phyloP scores from a whole-genome alignment of 2,329 filamentous ascomycete species.

The Nigrospora sphaerica region DNA sequence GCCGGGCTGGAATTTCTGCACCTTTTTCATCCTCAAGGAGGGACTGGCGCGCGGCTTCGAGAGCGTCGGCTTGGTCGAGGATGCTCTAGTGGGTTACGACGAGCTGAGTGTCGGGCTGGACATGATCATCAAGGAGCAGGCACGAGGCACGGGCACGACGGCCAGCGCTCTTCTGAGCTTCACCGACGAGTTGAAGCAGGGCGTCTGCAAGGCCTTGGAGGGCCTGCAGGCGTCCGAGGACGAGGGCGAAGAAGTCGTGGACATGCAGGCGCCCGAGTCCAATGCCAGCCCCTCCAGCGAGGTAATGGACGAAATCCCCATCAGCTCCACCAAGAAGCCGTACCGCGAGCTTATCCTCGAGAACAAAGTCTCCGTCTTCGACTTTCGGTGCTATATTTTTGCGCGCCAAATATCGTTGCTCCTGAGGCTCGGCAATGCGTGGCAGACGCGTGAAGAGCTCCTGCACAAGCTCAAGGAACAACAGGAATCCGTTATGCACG shows the following conservation, averaged over 20 bases:
- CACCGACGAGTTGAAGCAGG: conserved; percentile 65
- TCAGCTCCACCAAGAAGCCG: conserved; percentile 62
- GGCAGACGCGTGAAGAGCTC: conserved; percentile 54
- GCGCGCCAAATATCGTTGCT: conserved; percentile 78
- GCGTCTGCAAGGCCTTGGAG: conserved; percentile 41
- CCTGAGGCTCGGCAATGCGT: conserved; percentile 72
- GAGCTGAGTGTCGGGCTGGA: conserved; percentile 87
- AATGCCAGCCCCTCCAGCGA: conserved; percentile 21
- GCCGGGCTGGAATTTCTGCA: conserved; percentile 98
- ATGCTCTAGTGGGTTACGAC: conserved; percentile 90
- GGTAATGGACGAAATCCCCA: conserved; percentile 48
- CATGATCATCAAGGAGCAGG: conserved; percentile 69
- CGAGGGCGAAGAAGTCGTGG: conserved; percentile 34
- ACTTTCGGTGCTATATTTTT: conserved; percentile 92
- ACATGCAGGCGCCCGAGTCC: conserved; percentile 38
- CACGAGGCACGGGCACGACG: conserved; percentile 52
- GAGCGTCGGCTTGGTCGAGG: conserved; percentile 90
- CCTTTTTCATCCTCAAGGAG: conserved; percentile 97
- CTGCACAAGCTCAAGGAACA: conserved; percentile 56
- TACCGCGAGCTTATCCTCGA: conserved; percentile 89
- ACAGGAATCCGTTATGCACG: conserved; percentile 49
- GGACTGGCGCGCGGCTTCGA: conserved; percentile 90
- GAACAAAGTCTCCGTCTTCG: conserved; percentile 93
- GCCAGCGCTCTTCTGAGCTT: conserved; percentile 65
- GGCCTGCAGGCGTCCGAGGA: conserved; percentile 23